These are phyloP conservation scores for Linnemannia elongata DNA, from an alignment of 192 early-diverging fungal species.

Conservation along the genomic window DNA sequence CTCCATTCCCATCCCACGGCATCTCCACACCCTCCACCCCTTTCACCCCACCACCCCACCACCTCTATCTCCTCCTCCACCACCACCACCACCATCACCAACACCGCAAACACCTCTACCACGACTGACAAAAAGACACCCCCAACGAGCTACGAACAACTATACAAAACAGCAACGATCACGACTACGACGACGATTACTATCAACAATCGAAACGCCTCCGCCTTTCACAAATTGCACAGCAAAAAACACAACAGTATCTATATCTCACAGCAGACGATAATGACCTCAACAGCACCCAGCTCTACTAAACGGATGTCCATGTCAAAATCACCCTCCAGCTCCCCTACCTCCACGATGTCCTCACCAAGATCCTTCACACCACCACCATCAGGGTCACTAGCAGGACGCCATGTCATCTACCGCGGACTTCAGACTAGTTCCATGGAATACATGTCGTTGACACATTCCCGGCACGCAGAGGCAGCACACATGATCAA, in stretches of 20 bases:
- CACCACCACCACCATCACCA: neutral
- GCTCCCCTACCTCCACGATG: slow-evolving; percentile 21
- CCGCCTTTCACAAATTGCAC: neutral
- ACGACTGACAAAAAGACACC: too few relatives aligned
- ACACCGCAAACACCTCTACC: too few relatives aligned
- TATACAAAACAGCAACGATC: neutral
- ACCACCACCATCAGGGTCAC: slow-evolving; percentile 45
- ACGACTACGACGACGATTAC: neutral
- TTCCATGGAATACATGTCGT: slow-evolving; percentile 55
- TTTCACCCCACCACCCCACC: neutral
- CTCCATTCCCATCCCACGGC: slow-evolving; percentile 4
- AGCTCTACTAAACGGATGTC: slow-evolving; percentile 12
- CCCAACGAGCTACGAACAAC: too few relatives aligned
- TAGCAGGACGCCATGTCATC: slow-evolving; percentile 44
- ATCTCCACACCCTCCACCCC: neutral
- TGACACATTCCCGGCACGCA: slow-evolving; percentile 39
- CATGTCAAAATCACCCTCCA: slow-evolving; percentile 15
- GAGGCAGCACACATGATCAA: slow-evolving; percentile 53
- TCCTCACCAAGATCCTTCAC: slow-evolving; percentile 34
- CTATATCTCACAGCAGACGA: slow-evolving; percentile 12
- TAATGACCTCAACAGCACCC: slow-evolving; percentile 38
- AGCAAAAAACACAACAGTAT: neutral
- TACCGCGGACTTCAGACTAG: slow-evolving; percentile 41
- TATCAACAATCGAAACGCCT: neutral
- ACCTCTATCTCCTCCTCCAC: neutral